phyloP scores from a whole-genome alignment of 371 early-diverging fungal species.

The Vairimorpha apis region DNA sequence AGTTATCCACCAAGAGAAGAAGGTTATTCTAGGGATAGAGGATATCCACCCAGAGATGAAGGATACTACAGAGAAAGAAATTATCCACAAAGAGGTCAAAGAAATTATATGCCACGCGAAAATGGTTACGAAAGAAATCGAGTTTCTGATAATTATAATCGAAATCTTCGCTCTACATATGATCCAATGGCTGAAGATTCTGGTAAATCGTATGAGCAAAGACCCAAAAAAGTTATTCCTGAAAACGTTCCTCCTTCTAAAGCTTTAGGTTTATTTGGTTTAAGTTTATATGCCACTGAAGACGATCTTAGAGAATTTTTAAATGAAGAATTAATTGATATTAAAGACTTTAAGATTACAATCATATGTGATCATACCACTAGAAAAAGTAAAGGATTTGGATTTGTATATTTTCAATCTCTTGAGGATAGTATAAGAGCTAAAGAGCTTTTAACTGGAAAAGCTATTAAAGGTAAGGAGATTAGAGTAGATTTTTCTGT shows the following conservation, averaged over 20 bases:
- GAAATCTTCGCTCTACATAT: neutral
- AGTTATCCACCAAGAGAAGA: neutral
- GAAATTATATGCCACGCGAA: no score
- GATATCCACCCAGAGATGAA: neutral
- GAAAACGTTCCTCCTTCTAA: constrained; percentile 47
- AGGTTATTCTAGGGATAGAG: neutral
- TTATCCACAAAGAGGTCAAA: neutral
- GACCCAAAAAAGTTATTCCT: neutral
- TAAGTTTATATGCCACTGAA: constrained; percentile 38
- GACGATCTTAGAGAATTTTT: constrained; percentile 57
- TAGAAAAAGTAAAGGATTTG: constrained; percentile 52
- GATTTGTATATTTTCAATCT: constrained; percentile 58
- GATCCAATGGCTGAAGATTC: neutral
- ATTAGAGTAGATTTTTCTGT: constrained; percentile 58
- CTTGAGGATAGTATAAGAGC: constrained; percentile 57
- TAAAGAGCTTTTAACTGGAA: constrained; percentile 49
- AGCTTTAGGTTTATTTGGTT: constrained; percentile 58
- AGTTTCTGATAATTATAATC: neutral
- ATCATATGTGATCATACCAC: constrained; percentile 53
- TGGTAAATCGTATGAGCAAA: neutral
- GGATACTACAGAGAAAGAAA: neutral
- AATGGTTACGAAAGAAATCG: neutral
- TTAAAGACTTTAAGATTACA: constrained; percentile 37
- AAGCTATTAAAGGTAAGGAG: constrained; percentile 44
- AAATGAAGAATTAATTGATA: constrained; percentile 41